Evolutionary conservation across 129 eudicot species (phyloP), one percentile per base, ranked within the genome.

Genomic region (Arctium lappa): DNA sequence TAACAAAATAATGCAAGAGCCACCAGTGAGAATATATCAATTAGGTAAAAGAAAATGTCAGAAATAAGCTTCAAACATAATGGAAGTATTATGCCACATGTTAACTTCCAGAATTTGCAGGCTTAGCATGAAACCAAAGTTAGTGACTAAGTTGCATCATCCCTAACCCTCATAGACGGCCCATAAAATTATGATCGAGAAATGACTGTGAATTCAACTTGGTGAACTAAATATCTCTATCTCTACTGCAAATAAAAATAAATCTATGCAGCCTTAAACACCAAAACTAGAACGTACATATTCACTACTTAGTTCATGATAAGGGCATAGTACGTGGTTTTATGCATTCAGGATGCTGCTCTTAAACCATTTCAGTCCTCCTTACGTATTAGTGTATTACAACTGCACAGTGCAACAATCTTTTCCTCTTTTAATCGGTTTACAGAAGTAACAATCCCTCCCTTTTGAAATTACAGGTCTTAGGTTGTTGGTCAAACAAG

Each of bases 1-100:
- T 92, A 13, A 5, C n/a, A 79, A 68, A 15, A 32, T 6, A 37
- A 87, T 15, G 60, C 5, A 79, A 44, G 34, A 72, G 53, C 73
- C 53, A 79, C 83, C 15, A 37, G 60, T 29, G 60, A 75, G 22
- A 75, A 53, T 72, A 74, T 29, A 76, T 18, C 16, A 38, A 60
- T n/a, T 38, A 39, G 15, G 3, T 22, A 0, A 5, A 56, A 38
- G 30, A 29, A 30, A 44, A 48, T 16, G 42, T 38, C 79, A 74
- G 12, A 40, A 13, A 16, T 6, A 72, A n/a, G 72, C 74, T 78
- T 78, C 53, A 77, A 72, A 78, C 78, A 60, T n/a, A 31, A 7
- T 6, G 12, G 18, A n/a, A 37, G 33, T 82, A 8, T 72, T 2
- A 31, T 4, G 44, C 10, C 46, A 10, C 74, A 32, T 30, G 69